Evolutionary conservation across 2,329 filamentous ascomycete species (phyloP), one percentile per base, ranked within the genome.

Genomic region (Coniochaeta sp.): DNA sequence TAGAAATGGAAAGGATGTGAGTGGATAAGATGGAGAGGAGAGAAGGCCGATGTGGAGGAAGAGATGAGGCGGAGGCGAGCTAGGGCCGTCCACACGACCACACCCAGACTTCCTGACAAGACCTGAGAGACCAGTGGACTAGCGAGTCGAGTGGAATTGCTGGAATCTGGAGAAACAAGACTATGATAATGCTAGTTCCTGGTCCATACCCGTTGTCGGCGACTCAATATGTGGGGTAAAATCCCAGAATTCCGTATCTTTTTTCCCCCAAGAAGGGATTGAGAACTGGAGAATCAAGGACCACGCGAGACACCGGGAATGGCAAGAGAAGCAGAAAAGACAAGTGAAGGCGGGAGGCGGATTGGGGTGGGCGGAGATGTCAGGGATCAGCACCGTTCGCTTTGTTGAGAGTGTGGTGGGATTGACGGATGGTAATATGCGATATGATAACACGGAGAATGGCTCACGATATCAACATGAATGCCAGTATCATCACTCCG

Each of bases 171-270:
- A 32, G 31, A 32, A 35, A 32, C 45, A 8, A 47, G 45, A 30
- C 45, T 31, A 47, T 18, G 45, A 31, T 30, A 22, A 47, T 28
- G 20, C 38, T 42, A 8, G 38, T 31, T 26, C 45, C 12, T 18
- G 30, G 28, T n/a, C n/a, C n/a, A n/a, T n/a, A n/a, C n/a, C n/a
- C 18, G 47, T 49, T 35, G 47, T 49, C 31, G 47, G 47, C 45
- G 47, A 28, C 31, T 30, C 47, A 35, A 49, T 49, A 22, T 49
- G 47, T 49, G 47, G 47, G 47, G 47, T 49, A 49, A 42, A 49
- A 49, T 18, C 24, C 20, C 45, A 48, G n/a, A 32, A 32, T 32
- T 32, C 30, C 30, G 30, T 9, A n/a, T n/a, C 13, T 31, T 20
- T 13, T 16, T 9, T 47, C 45, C n/a, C 12, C 38, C 26, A 14